Base-by-base conservation (phyloP, 345 rosid species). In the Brassica nigra region DNA sequence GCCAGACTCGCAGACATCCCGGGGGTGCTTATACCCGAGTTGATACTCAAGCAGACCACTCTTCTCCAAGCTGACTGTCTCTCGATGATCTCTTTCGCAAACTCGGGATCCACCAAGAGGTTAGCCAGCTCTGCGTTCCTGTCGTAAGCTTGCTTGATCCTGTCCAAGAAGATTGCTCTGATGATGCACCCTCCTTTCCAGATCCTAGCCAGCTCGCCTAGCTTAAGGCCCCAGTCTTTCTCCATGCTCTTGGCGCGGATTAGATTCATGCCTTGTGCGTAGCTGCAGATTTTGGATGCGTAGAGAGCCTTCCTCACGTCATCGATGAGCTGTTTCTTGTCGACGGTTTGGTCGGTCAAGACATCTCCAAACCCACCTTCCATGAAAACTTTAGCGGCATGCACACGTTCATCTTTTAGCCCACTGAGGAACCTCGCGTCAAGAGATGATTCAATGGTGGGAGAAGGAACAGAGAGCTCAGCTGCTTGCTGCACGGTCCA, bases 401-500 rank as follows among this genome's bases (percentile, higher is more conserved):
- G 73, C 69, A 92, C 90, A 47, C 99, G 88, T 80, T 95, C 97
- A 49, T 92, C 97, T 86, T 95, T 95, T 37, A 95, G 83, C 44
- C 99, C 99, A 16, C 97, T 92, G 30, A 92, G 93, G 78, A 92
- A 95, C 84, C 99, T 86, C 18, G 94, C 89, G 74, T 95, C 99
- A 76, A 95, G 86, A 4, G 99, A 95, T 47, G 99, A 71, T 8
- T 90, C 97, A 61, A 95, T 92, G 54, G 99, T 95, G 12, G 99
- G 99, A 73, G 97, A 93, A 16, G 97, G 95, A 14, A 95, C 87
- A 10, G 99, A 95, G 9, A 95, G 86, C 75, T 95, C 97, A 59
- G 98, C 99, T 18, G 99, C 99, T 85, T 95, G 99, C 78, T 95
- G 99, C 14, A 95, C 99, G 0, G 99, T 95, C 99, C 99, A 92